A percentile compares a stretch with the other conserved stretches of the same genome.
These are phyloP conservation scores for Quercus engelmannii DNA, from an alignment of 306 rosid genomes.

Conservation along the genomic window DNA sequence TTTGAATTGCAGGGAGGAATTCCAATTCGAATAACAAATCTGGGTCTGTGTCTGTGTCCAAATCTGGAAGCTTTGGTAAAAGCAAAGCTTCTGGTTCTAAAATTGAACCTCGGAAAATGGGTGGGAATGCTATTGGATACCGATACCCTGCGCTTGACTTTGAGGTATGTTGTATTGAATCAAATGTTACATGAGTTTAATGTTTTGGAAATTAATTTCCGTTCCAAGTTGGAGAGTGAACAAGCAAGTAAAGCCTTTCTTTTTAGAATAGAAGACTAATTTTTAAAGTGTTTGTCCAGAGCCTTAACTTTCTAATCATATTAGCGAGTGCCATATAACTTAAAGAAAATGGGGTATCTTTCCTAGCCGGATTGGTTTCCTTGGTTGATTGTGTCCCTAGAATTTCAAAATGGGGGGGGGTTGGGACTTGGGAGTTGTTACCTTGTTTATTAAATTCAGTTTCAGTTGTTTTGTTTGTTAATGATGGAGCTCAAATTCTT, in stretches of 20 bases:
- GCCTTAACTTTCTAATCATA: no score
- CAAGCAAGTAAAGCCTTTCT: neutral
- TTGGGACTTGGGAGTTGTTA: no score
- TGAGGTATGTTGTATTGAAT: constrained; percentile 49
- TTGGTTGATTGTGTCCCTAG: neutral
- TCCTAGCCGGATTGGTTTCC: neutral
- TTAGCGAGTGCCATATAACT: no score
- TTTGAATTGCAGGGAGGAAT: constrained; percentile 54
- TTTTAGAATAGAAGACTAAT: neutral
- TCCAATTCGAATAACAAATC: constrained; percentile 31
- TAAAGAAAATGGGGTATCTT: no score
- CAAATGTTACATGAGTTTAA: neutral
- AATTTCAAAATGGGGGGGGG: neutral
- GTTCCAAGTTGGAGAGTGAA: neutral
- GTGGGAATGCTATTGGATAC: constrained; percentile 51
- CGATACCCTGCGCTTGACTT: constrained; percentile 45
- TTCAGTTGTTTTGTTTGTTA: neutral
- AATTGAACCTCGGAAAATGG: constrained; percentile 20
- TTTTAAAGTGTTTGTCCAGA: no score
- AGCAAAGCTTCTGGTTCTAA: constrained; percentile 46
- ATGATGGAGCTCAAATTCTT: neutral
- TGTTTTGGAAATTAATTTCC: neutral
- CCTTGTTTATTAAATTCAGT: no score
- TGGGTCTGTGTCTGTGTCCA: constrained; percentile 23
- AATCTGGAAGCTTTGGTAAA: constrained; percentile 37